Evolutionary conservation across 78 protist genomes (phyloP), one percentile per base, ranked within the genome.

Genomic region (Speleostelium caveatum): DNA sequence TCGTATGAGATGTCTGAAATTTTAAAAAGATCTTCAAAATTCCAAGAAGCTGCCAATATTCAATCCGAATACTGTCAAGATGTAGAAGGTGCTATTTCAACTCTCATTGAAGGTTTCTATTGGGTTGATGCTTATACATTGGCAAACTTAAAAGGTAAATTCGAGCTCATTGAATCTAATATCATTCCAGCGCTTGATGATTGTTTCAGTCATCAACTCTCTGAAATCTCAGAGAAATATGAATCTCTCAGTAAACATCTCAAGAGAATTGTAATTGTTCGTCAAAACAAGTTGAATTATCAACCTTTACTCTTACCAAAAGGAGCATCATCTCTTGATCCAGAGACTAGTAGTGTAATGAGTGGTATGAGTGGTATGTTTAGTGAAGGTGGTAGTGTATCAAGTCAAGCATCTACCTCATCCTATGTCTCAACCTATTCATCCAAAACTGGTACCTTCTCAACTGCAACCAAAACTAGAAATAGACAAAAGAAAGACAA

Each of bases 291-390:
- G 62, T 21, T 75, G 26, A 75, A 74, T 22, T 55, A 78, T 66
- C 62, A 55, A 19, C 87, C 86, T 55, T 53, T 88, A 14, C 41
- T 80, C 24, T 51, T 78, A 42, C 56, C 69, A 39, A 56, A 30
- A 16, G 77, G 77, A 19, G n/a, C n/a, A n/a, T 17, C 61, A 2
- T 36, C 36, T 21, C 32, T 35, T 6, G 86, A 75, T 55, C 60
- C 36, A 12, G 94, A 88, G 30, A 78, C 87, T 35, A 65, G 87
- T 26, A 67, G 80, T 26, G 59, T 88, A 78, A 88, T 88, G 94
- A 45, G 69, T 35, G 94, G 94, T 35, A 88, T 88, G 94, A 36
- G 62, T 33, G 79, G 86, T 36, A 88, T 88, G 86, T 78, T 69
- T 22, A 75, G 87, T 67, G 85, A 88, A 14, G 79, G 77, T 24